Evolutionary conservation across 2,329 filamentous ascomycete genomes (phyloP), one percentile per base, ranked within the genome.

Genomic region (Botrytis fragariae): DNA sequence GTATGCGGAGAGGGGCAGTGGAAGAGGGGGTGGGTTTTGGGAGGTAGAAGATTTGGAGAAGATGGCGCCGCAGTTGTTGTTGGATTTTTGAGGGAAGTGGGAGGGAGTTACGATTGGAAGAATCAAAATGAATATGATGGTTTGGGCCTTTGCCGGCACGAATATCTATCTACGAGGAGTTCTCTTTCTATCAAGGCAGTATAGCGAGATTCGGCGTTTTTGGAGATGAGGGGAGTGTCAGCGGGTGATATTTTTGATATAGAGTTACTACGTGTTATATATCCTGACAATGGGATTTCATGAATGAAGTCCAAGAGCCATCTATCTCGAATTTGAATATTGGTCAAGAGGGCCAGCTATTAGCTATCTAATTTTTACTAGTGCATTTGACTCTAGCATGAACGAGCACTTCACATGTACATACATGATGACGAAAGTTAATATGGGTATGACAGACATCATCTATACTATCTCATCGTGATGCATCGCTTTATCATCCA

Each of bases 1-100:
- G 16, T 89, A 90, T 74, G 92, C 93, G 84, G 80, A 72, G 74
- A 78, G 69, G 76, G 79, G 73, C 74, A 81, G 74, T 75, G 79
- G 54, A 59, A 65, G 59, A 64, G 74, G 69, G 74, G 90, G 88
- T 54, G 39, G 45, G 25, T 57, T 68, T 57, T 57, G 69, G 25
- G 37, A 95, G 88, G 91, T 97, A 63, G 94, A 97, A 80, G 95
- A 98, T 84, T 81, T 98, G 74, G 95, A 98, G 84, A 96, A 93
- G 83, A 86, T 97, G 78, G 92, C 93, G 22, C 93, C 93, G 72
- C 93, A 97, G 82, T 84, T 98, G 79, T 83, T 97, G 78, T 86
- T 98, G 81, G 95, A 98, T 82, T 92, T 98, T 76, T 97, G 83
- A 86, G 37, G 25, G 48, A 2, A 18, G 20, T 45, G 25, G 7